A percentile compares a stretch with the other conserved stretches of the same genome.
These are phyloP conservation scores for Talaromyces sp. DNA, from an alignment of 2,329 filamentous ascomycete species.

Conservation along the genomic window DNA sequence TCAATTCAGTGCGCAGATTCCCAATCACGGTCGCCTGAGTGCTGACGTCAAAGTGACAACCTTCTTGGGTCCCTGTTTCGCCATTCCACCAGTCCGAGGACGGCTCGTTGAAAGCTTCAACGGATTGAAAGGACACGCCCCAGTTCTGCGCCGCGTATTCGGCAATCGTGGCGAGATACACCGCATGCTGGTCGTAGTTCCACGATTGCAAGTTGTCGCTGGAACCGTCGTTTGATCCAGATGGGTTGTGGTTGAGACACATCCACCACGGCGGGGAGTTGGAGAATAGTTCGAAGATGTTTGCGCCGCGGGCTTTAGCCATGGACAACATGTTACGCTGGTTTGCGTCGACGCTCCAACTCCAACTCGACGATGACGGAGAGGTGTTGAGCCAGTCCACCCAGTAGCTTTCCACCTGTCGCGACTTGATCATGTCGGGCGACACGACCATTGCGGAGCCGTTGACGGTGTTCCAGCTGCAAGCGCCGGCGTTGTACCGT, in stretches of 20 bases:
- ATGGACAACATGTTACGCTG: slow-evolving; percentile 7
- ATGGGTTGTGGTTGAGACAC: slow-evolving; percentile 11
- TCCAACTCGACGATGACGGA: neutral
- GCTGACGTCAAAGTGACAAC: slow-evolving; percentile 1
- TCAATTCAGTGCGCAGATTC: slow-evolving; percentile 4
- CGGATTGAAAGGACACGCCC: slow-evolving; percentile 6
- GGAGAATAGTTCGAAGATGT: slow-evolving; percentile 8
- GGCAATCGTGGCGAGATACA: slow-evolving; percentile 6
- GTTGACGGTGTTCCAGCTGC: slow-evolving; percentile 7
- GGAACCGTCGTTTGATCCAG: slow-evolving; percentile 5
- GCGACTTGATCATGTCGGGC: neutral
- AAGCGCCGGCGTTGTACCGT: slow-evolving; percentile 6
- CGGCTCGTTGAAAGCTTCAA: slow-evolving; percentile 8
- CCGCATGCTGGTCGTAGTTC: slow-evolving; percentile 10
- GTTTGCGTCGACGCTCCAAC: slow-evolving; percentile 1
- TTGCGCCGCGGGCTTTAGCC: slow-evolving; percentile 4
- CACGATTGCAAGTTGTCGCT: slow-evolving; percentile 8
- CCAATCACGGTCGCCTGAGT: slow-evolving; percentile 8
- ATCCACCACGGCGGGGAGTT: slow-evolving; percentile 11
- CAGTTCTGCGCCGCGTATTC: neutral
- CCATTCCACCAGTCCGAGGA: slow-evolving; percentile 8
- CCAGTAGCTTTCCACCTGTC: slow-evolving; percentile 10
- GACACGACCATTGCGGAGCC: slow-evolving; percentile 1
- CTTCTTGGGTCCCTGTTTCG: slow-evolving; percentile 7
- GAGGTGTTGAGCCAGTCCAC: neutral